These are phyloP conservation scores for Skeletonema grethae DNA, from an alignment of 108 stramenopile genomes.

Conservation along the genomic window DNA sequence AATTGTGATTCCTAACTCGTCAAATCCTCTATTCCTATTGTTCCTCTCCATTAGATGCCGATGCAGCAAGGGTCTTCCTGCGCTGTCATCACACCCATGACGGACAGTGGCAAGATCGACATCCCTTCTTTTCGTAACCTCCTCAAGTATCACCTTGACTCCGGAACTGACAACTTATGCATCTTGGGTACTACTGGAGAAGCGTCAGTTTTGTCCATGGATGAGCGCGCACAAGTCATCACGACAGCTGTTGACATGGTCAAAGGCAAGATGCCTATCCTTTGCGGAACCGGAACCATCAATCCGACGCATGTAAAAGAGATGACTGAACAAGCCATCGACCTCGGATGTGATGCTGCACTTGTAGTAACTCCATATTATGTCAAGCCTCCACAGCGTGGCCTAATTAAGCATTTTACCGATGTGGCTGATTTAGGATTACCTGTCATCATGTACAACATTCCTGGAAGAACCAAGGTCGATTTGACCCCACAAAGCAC, in stretches of 20 bases:
- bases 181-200: slow-evolving; percentile 95
- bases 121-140: slow-evolving; percentile 65
- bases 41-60: slow-evolving; percentile 18
- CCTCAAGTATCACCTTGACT: slow-evolving; percentile 73
- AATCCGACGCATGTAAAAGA: slow-evolving; percentile 70
- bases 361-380: slow-evolving; percentile 95
- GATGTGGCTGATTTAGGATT: slow-evolving; percentile 81
- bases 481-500: slow-evolving; percentile 73
- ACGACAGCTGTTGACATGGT: slow-evolving; percentile 69
- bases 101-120: slow-evolving; percentile 69
- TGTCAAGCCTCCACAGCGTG: slow-evolving; percentile 91
- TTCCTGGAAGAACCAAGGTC: slow-evolving; percentile 78
- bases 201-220: slow-evolving; percentile 77
- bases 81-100: slow-evolving; percentile 91
- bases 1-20: not conserved
- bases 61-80: slow-evolving; percentile 72
- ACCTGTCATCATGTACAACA: slow-evolving; percentile 93
- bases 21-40: not conserved
- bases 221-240: slow-evolving; percentile 79
- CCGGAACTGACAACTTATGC: slow-evolving; percentile 87
- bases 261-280: slow-evolving; percentile 75
- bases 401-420: slow-evolving; percentile 78
- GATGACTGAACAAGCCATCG: slow-evolving; percentile 84
- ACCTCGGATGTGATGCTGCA: slow-evolving; percentile 87
- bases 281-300: slow-evolving; percentile 87